phyloP scores from a whole-genome alignment of 2,329 filamentous ascomycete genomes.

The Pyricularia grisea region DNA sequence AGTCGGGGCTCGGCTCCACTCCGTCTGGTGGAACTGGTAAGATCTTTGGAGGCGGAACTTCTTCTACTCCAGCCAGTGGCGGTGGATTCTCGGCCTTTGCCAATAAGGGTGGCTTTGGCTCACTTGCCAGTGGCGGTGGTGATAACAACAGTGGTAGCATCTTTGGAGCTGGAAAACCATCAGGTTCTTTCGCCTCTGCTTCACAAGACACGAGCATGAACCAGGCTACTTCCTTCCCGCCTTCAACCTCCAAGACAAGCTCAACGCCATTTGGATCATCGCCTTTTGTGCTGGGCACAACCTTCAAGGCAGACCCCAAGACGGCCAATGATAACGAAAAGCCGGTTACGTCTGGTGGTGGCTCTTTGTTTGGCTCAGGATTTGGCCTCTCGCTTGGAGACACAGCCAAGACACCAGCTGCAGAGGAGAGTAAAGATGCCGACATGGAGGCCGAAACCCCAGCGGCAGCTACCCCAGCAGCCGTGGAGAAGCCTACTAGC shows the following conservation, averaged over 20 bases:
- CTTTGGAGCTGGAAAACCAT: constrained; percentile 29
- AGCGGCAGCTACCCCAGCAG: constrained; percentile 22
- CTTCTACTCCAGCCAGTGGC: constrained; percentile 14
- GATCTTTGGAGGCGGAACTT: constrained; percentile 22
- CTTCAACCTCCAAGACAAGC: constrained; percentile 23
- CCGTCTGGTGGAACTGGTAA: constrained; percentile 18
- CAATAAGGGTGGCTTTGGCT: constrained; percentile 38
- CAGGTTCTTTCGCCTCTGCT: constrained; percentile 27
- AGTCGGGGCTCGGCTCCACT: constrained; percentile 30
- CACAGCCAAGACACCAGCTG: constrained; percentile 23
- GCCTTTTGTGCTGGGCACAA: constrained; percentile 58
- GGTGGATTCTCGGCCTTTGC: constrained; percentile 15
- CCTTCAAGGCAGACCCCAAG: constrained; percentile 55
- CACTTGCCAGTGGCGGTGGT: constrained; percentile 24
- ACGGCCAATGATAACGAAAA: constrained; percentile 50
- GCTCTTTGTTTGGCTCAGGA: constrained; percentile 49
- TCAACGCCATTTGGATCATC: constrained; percentile 33
- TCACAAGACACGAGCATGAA: constrained; percentile 23
- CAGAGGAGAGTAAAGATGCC: constrained; percentile 32
- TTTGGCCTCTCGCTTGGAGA: constrained; percentile 52
- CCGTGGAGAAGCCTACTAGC: constrained; percentile 25
- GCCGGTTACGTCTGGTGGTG: constrained; percentile 24
- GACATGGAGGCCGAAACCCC: constrained; percentile 35
- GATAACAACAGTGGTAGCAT: constrained; percentile 25
- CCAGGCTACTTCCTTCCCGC: constrained; percentile 28